Conservation (phyloP, 2,329 filamentous ascomycete genomes). For the Fusarium sp. region DNA sequence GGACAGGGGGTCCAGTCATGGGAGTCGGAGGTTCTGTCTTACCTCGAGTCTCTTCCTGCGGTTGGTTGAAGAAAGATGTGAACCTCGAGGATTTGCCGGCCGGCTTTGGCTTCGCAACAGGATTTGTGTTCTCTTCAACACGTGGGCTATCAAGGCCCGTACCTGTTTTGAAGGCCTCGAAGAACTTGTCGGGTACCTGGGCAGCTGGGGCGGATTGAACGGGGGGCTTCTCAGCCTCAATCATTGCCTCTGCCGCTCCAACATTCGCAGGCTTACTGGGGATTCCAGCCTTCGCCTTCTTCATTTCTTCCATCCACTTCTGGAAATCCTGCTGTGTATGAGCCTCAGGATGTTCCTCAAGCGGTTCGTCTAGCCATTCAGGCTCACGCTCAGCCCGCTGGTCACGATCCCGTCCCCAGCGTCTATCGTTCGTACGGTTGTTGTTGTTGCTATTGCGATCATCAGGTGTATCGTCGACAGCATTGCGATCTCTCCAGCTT, state of each 20-base stretch:
- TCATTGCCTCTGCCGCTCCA: conserved; percentile 50
- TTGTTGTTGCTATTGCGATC: conserved; percentile 63
- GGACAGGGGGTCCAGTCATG: conserved; percentile 47
- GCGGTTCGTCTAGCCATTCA: conserved; percentile 86
- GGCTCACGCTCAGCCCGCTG: conserved; percentile 80
- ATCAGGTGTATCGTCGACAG: conserved; percentile 55
- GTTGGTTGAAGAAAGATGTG: conserved; percentile 76
- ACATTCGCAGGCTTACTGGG: conserved; percentile 50
- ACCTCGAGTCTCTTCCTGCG: conserved; percentile 63
- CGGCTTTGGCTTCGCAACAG: conserved; percentile 64
- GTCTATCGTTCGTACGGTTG: conserved; percentile 59
- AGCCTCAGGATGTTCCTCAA: conserved; percentile 74
- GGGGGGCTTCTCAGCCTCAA: conserved; percentile 64
- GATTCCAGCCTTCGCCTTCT: conserved; percentile 65
- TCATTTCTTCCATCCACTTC: conserved; percentile 94
- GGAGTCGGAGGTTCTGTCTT: conserved; percentile 63
- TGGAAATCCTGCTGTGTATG: conserved; percentile 93
- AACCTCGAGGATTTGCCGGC: conserved; percentile 81
- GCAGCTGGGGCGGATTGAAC: conserved; percentile 70
- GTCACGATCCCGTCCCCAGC: conserved; percentile 68
- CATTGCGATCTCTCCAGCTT: conserved; percentile 69
- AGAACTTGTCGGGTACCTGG: conserved; percentile 83
- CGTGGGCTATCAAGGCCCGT: conserved; percentile 61
- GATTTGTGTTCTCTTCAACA: conserved; percentile 60
- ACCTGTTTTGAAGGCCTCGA: conserved; percentile 65